phyloP scores from a whole-genome alignment of 2,329 filamentous ascomycete genomes.

The Cercospora sp. region DNA sequence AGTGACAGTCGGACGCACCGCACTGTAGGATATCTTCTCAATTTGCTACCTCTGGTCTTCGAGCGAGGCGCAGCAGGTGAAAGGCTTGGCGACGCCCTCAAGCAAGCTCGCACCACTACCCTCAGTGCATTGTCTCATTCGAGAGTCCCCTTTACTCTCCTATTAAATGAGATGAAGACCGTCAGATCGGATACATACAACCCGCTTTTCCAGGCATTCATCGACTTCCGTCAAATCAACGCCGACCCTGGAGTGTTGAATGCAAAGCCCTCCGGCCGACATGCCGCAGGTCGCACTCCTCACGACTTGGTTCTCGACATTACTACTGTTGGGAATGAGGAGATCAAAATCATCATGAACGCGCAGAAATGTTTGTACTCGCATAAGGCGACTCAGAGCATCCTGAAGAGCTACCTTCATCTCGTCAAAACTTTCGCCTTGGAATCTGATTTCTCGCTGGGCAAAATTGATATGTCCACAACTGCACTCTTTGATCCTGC shows the following conservation, averaged over 20 bases:
- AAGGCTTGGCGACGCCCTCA: not conserved
- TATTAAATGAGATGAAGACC: not conserved
- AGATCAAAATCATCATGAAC: not conserved
- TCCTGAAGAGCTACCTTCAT: conserved; percentile 9
- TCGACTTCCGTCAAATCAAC: not conserved
- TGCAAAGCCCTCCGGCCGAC: not conserved
- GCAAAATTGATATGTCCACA: not conserved
- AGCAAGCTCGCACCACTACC: not conserved
- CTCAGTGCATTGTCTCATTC: not conserved
- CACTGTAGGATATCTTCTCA: not conserved
- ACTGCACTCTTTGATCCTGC: not conserved
- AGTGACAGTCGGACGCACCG: not conserved
- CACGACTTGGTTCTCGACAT: not conserved
- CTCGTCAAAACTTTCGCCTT: not conserved
- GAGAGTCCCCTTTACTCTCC: not conserved
- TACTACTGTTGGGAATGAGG: not conserved
- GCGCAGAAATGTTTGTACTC: conserved; percentile 5
- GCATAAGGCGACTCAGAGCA: not conserved
- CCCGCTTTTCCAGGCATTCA: not conserved
- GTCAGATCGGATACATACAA: not conserved
- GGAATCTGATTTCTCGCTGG: not conserved
- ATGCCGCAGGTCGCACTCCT: not conserved
- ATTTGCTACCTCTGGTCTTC: not conserved
- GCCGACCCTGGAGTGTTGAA: not conserved
- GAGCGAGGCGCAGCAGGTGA: not conserved